Base-by-base conservation (phyloP, 306 rosid genomes). In the Casuarina cunninghamiana region DNA sequence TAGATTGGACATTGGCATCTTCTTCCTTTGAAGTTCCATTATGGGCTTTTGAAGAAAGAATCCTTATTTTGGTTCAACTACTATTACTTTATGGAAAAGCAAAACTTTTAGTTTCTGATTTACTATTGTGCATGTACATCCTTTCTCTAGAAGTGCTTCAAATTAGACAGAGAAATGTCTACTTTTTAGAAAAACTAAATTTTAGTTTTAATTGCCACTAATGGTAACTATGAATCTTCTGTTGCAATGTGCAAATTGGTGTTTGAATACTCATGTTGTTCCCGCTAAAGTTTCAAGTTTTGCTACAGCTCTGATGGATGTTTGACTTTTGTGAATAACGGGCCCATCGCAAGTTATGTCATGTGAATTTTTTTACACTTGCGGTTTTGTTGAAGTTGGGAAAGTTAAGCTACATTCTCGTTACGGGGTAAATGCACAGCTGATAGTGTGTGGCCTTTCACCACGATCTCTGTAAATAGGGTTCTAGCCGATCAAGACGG, bases 311-410 rank as follows among this genome's bases (percentile, higher is more conserved):
- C 19, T 53, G 17, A 72, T 53, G 44, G 62, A 46, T 73, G 38
- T 62, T 32, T 26, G 6, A 63, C 62, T 9, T 65, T 65, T 65
- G 15, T 65, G 39, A 42, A 73, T 53, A 60, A 60, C 48, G 41
- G 32, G 70, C 79, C 76, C 81, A 74, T 79, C 87, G 81, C 80
- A 73, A 80, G 80, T 76, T 79, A 75, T 82, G 78, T 71, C 80
- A 77, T 79, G 53, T 87, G 79, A 83, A 89, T 80, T 80, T 74
- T 73, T 73, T 82, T 71, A 69, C 79, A 55, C 60, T 82, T 75
- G 88, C 93, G 90, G 98, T 73, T 77, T 89, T 80, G 84, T 81
- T 73, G 91, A 83, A 83, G 86, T 88, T 84, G 93, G 97, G 75
- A 84, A 86, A 81, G 79, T 61, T 71, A 80, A 78, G 71, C 85